Evolutionary conservation across 805 yeast species (phyloP).

Genomic region (Yamadazyma paraphyllophila): DNA sequence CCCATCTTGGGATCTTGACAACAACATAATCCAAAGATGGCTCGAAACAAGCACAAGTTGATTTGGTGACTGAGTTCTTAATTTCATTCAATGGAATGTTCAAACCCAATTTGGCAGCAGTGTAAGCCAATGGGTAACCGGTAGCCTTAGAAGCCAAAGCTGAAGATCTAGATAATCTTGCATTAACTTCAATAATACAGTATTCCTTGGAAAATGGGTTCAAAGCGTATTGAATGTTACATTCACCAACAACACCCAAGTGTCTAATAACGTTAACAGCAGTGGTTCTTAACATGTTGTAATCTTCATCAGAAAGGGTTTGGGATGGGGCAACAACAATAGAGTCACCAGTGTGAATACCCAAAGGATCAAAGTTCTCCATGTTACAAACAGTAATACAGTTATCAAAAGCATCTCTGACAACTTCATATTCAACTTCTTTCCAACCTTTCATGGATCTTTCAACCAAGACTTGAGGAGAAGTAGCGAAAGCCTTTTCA

Average conservation of each 20-base stretch:
- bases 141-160: conserved; percentile 98
- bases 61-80: conserved; percentile 91
- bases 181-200: conserved; percentile 96
- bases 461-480: conserved; percentile 96
- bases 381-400: conserved; percentile 98
- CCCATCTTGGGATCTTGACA: conserved; percentile 98
- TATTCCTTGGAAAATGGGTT: conserved; percentile 91
- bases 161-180: conserved; percentile 93
- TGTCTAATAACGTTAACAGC: conserved; percentile 97
- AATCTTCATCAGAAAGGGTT: conserved; percentile 94
- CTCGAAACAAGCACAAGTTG: conserved; percentile 94
- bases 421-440: conserved; percentile 98
- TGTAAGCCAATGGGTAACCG: conserved; percentile 97
- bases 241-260: conserved; percentile 98
- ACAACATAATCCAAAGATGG: conserved; percentile 96
- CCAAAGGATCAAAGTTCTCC: conserved; percentile 98
- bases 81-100: conserved; percentile 90
- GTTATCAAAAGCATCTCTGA: conserved; percentile 92
- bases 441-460: conserved; percentile 98
- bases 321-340: conserved; percentile 99
- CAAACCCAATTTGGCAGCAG: conserved; percentile 95
- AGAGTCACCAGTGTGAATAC: conserved; percentile 98
- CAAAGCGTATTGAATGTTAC: conserved; percentile 95
- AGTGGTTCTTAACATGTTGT: conserved; percentile 95
- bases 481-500: conserved; percentile 87